Conservation (phyloP, 2,329 filamentous ascomycete species). For the Orbilia quercus region DNA sequence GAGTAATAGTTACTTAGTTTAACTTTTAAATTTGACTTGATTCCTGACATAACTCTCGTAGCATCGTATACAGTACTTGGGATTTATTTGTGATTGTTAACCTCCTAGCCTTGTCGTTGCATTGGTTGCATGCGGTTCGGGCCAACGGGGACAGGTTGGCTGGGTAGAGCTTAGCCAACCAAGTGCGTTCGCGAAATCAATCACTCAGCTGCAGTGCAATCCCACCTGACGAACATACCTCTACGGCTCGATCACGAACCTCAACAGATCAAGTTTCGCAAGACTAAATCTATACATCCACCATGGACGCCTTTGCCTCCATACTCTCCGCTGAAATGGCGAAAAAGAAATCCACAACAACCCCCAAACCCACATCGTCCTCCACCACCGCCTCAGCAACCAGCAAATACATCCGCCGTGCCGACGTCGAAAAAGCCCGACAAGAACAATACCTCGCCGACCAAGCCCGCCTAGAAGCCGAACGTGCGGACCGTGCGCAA, state of each 20-base stretch:
- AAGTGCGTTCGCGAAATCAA: too few relatives aligned
- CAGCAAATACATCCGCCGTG: constrained; percentile 85
- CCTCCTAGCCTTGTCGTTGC: too few relatives aligned
- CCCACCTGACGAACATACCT: background rate
- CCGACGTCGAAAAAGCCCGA: constrained; percentile 85
- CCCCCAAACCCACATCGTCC: constrained; percentile 61
- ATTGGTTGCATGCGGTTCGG: background rate
- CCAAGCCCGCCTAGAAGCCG: constrained; percentile 77
- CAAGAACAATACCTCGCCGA: constrained; percentile 82
- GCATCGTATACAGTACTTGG: too few relatives aligned
- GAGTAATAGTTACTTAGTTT: too few relatives aligned
- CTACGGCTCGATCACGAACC: background rate
- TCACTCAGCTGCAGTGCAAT: background rate
- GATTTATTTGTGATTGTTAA: too few relatives aligned
- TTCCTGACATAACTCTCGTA: too few relatives aligned
- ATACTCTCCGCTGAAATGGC: constrained; percentile 93
- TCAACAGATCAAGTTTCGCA: background rate
- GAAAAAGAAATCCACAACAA: constrained; percentile 73
- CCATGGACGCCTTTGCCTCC: constrained; percentile 88
- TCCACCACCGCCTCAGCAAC: constrained; percentile 58
- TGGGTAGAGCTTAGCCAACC: too few relatives aligned
- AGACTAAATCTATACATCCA: background rate
- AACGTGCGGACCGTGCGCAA: constrained; percentile 75
- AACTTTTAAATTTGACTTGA: too few relatives aligned
- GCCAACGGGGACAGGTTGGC: too few relatives aligned